Base-by-base conservation (phyloP, 140 eudicot species). In the Anethum foeniculum region DNA sequence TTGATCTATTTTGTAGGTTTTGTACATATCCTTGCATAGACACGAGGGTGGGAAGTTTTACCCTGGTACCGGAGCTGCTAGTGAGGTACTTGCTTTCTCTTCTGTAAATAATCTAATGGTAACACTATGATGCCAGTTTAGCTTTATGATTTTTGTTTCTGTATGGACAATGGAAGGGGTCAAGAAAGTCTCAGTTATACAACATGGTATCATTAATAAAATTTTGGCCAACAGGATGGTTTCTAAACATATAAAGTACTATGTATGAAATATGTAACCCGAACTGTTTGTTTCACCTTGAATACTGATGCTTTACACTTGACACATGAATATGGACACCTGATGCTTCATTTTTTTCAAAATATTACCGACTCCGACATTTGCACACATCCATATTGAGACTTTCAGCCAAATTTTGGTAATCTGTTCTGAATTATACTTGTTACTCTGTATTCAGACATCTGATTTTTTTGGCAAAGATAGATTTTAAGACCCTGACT, bases 21-120 rank as follows among this genome's bases (percentile, higher is more conserved):
- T 95, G 86, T 95, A 95, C 88, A 83, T 95, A 84, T 95, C 99
- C 76, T 84, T 95, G 84, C 99, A 95, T 85, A 88, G 97, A 82
- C 97, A 94, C 78, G 97, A 94, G 85, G 95, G 93, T 56, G 99
- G 99, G 76, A 87, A 82, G 30, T 95, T 95, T 76, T 95, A 95
- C 83, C 99, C 99, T 79, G 97, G 97, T 84, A 92, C 99, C 79
- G 99, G 99, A 77, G 93, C 99, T 81, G 97, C 99, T 78, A 54
- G 79, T 84, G 92, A 95, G 97, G 98, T 93, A 90, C 58, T 75
- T 71, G 43, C 15, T 73, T 76, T 74, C 43, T 36, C 27, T 36
- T 71, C 14, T 18, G n/a, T 16, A 71, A 36, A 71, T 18, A 5
- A 18, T 71, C 48, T 65, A 30, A 13, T 27, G 41, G 41, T 68